Base-by-base conservation (phyloP, 495 filamentous ascomycete genomes). In the Terfezia claveryi region DNA sequence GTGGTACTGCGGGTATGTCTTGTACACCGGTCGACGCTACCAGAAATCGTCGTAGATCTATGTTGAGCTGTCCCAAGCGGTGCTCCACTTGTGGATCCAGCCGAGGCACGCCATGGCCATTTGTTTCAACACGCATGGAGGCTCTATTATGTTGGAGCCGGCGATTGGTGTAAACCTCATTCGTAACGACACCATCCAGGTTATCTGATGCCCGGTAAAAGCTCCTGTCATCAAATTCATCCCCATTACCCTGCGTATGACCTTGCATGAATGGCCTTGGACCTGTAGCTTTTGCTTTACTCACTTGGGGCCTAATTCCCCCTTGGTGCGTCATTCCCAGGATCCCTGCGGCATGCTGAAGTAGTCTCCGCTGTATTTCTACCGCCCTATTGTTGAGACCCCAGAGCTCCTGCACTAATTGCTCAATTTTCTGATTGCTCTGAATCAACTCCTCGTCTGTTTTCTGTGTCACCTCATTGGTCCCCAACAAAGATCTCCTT, bases 271-370 rank as follows among this genome's bases (percentile, higher is more conserved):
- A n/a, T 7, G n/a, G n/a, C 14, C 11, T 51, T 11, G 23, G 11
- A n/a, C 6, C 5, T 11, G 14, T 7, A 7, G 23, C 27, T 23
- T n/a, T 17, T 46, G 12, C 17, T 46, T 14, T 14, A 46, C 17
- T 20, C 12, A 5, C 14, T 16, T 52, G 12, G 14, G 16, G 50
- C 52, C 11, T 38, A 12, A 46, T 38, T 8, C 17, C 38, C 9
- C 76, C 75, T 58, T 80, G 80, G 63, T 95, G 87, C 14, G 85
- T 87, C 72, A 91, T 75, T 62, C 93, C 85, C 59, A 95, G 68
- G 36, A 96, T 82, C 38, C 82, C 91, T 36, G 91, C 87, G 0
- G 87, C 94, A 66, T 98, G 91, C 63, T 87, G 77, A n/a, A 95
- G 67, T 55, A 95, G 67, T 49, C 77, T 73, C 56, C 70, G 76